Conservation (phyloP, 1,139 yeast species). For the Ashbya aceris region DNA sequence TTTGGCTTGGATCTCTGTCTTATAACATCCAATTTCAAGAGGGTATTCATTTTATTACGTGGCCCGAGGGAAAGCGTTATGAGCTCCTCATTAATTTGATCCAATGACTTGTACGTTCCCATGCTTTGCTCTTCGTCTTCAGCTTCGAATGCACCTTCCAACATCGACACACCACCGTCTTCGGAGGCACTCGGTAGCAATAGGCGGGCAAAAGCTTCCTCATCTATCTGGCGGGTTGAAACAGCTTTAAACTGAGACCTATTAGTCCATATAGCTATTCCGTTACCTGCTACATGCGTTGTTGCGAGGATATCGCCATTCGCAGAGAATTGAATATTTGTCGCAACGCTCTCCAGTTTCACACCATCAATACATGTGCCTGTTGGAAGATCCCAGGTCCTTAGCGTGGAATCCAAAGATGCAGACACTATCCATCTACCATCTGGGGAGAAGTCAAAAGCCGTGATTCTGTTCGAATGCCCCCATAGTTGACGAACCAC, state of each 20-base stretch:
- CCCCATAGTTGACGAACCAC: slow-evolving; percentile 86
- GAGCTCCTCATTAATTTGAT: slow-evolving; percentile 55
- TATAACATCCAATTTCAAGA: slow-evolving; percentile 74
- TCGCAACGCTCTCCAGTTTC: slow-evolving; percentile 65
- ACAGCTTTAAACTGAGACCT: slow-evolving; percentile 67
- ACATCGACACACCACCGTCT: slow-evolving; percentile 62
- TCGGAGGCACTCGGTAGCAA: slow-evolving; percentile 74
- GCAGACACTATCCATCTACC: slow-evolving; percentile 92
- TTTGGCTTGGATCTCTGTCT: slow-evolving; percentile 81
- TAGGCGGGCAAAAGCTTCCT: slow-evolving; percentile 55
- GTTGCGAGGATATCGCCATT: slow-evolving; percentile 89
- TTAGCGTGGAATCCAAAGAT: slow-evolving; percentile 73
- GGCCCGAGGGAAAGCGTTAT: slow-evolving; percentile 73
- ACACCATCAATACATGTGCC: slow-evolving; percentile 97
- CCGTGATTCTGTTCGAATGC: slow-evolving; percentile 80
- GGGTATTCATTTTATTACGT: slow-evolving; percentile 66
- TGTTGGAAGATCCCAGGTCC: slow-evolving; percentile 97
- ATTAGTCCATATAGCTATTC: slow-evolving; percentile 89
- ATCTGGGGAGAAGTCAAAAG: slow-evolving; percentile 86
- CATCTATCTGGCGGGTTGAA: slow-evolving; percentile 69
- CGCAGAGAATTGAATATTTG: slow-evolving; percentile 74
- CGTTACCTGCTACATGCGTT: slow-evolving; percentile 83
- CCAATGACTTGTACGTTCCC: slow-evolving; percentile 44
- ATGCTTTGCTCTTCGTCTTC: slow-evolving; percentile 30
- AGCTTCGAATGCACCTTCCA: slow-evolving; percentile 67